Conservation (phyloP, 768 basidiomycete species). For the Leccinum fibrillosum region DNA sequence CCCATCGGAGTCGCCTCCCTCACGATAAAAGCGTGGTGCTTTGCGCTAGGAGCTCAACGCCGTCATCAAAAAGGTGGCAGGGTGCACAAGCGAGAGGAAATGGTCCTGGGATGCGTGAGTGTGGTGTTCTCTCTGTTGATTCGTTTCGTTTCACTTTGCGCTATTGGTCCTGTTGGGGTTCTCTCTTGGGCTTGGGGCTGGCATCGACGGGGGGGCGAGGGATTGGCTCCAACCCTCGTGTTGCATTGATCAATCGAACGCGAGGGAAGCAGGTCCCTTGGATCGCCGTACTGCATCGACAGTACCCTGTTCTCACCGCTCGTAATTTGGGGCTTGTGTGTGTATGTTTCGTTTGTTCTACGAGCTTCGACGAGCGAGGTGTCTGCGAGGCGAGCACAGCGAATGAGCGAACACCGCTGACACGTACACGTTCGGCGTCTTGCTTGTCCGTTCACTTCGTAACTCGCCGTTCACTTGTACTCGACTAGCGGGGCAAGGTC, state of each 20-base stretch:
- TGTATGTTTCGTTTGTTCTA: not conserved
- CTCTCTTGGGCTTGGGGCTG: not conserved
- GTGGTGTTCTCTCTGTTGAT: conserved; percentile 1
- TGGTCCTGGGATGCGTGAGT: conserved; percentile 69
- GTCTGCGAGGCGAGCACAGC: conserved; percentile 19
- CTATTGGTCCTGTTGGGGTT: conserved; percentile 1
- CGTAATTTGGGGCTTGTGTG: conserved; percentile 3
- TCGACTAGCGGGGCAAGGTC: conserved; percentile 8
- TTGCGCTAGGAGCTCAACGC: conserved; percentile 48
- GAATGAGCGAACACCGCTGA: not conserved
- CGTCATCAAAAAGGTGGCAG: conserved; percentile 51
- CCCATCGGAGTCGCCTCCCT: conserved; percentile 39
- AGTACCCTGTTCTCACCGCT: conserved; percentile 9
- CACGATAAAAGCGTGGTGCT: conserved; percentile 44
- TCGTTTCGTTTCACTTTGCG: not conserved
- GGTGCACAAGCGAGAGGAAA: conserved; percentile 46
- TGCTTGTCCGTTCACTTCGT: conserved; percentile 9
- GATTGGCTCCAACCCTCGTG: not conserved
- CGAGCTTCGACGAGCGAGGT: conserved; percentile 14
- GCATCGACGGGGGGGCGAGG: not conserved
- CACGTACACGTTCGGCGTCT: conserved; percentile 10
- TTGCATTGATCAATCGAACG: conserved; percentile 13
- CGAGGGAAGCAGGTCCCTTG: conserved; percentile 9
- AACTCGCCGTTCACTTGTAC: not conserved
- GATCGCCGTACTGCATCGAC: not conserved